These are phyloP conservation scores for Boechera divaricarpa DNA, from an alignment of 345 rosid genomes.

Conservation along the genomic window DNA sequence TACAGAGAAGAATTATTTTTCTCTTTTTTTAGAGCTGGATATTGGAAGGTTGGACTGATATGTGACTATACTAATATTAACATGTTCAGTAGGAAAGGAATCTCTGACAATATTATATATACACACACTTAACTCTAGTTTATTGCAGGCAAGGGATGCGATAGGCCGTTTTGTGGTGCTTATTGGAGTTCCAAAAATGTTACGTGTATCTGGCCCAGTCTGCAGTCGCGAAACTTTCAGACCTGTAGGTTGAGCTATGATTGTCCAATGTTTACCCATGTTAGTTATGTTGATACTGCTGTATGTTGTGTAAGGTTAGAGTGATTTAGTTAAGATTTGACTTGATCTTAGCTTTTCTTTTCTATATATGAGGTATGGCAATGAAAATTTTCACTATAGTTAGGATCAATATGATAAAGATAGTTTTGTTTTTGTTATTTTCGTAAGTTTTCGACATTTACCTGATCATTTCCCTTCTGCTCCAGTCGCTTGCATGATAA, in stretches of 20 bases:
- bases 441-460: not conserved
- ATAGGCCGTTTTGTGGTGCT: constrained; percentile 84
- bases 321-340: too few relatives aligned
- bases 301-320: not conserved
- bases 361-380: not conserved
- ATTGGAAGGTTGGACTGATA: not conserved
- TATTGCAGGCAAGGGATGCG: constrained; percentile 84
- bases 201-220: constrained; percentile 50
- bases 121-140: constrained; percentile 7
- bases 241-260: constrained; percentile 55
- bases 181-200: constrained; percentile 74
- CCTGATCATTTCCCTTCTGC: not conserved
- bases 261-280: not conserved
- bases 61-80: not conserved
- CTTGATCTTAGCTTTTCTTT: constrained; percentile 6
- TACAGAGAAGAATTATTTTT: not conserved
- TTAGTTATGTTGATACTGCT: not conserved
- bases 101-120: not conserved
- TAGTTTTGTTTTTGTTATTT: not conserved
- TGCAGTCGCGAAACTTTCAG: constrained; percentile 67
- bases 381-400: too few relatives aligned
- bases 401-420: not conserved
- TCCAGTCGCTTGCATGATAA: not conserved
- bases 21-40: not conserved
- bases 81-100: not conserved